Conservation (phyloP, 2,329 filamentous ascomycete species). For the Teratosphaeria epicoccoides region DNA sequence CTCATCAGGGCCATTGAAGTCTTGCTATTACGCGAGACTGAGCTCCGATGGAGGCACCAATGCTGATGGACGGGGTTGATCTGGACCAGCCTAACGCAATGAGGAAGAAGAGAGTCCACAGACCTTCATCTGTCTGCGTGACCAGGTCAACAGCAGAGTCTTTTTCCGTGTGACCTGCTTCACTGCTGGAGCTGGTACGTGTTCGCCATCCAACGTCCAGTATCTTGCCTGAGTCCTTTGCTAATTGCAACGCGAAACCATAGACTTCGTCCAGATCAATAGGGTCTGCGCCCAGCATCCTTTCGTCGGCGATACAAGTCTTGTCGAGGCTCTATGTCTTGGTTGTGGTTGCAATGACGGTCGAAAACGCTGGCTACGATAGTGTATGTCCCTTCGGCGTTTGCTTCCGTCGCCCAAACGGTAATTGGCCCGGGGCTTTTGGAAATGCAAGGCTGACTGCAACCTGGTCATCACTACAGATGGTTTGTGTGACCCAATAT, state of each 20-base stretch:
- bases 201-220: conserved; percentile 53
- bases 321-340: too few species aligned
- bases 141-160: conserved; percentile 68
- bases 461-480: too few species aligned
- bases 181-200: conserved; percentile 36
- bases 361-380: too few species aligned
- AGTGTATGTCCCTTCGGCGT: too few species aligned
- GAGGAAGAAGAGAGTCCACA: conserved; percentile 7
- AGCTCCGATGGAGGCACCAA: not conserved
- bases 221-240: conserved; percentile 57
- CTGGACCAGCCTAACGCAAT: not conserved
- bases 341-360: too few species aligned
- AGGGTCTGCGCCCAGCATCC: not conserved
- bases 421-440: too few species aligned
- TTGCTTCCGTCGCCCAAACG: too few species aligned
- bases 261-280: conserved; percentile 54
- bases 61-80: too few species aligned
- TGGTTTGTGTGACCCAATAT: too few species aligned
- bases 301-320: too few species aligned
- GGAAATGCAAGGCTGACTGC: too few species aligned
- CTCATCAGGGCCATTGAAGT: not conserved
- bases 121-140: conserved; percentile 64
- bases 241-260: conserved; percentile 58
- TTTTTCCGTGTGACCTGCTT: conserved; percentile 49
- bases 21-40: not conserved